Base-by-base conservation (phyloP, 1,284 basidiomycete species). In the Somion occarium region DNA sequence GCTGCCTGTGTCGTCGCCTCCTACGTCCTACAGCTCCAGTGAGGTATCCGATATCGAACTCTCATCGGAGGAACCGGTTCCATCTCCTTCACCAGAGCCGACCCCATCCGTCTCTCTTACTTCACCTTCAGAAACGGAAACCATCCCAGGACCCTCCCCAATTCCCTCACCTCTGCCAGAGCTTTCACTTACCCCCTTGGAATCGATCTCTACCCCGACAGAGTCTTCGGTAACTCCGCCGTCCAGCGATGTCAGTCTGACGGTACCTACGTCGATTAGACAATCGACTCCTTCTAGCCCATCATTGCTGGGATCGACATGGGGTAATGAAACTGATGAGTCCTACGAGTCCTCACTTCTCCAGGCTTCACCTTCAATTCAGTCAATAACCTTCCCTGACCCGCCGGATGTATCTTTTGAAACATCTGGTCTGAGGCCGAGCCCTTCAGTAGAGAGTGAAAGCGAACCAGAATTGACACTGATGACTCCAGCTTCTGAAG, bases 311-410 rank as follows among this genome's bases (percentile, higher is more conserved):
- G 69, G 69, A 41, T 75, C 74, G 15, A 58, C 71, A 25, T 86
- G 83, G 83, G 78, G 74, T 7, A 67, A 73, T 2, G 80, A 82
- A 57, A 81, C 80, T 0, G 79, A 87, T 53, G 58, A 70, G 7
- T 84, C 86, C 0, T 90, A 84, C 55, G 85, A 88, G 30, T 86
- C 85, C 0, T 83, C 83, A 0, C 66, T 84, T 15, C 68, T 90
- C 20, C 71, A 71, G 9, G 82, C 86, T 0, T 87, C 85, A 0
- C 85, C 84, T 20, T 83, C 85, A 13, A 66, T 82, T 3, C 72
- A 74, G 45, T 82, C 83, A 0, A 57, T 80, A 20, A 76, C 76
- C 0, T 60, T 85, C 24, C 76, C 74, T 1, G 83, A 87, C 46
- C 77, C 74, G 1, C 70, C 65, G 1, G 86, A 88, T 56, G 67